Base-by-base conservation (phyloP, 192 early-diverging fungal genomes). In the Coemansia sp. region DNA sequence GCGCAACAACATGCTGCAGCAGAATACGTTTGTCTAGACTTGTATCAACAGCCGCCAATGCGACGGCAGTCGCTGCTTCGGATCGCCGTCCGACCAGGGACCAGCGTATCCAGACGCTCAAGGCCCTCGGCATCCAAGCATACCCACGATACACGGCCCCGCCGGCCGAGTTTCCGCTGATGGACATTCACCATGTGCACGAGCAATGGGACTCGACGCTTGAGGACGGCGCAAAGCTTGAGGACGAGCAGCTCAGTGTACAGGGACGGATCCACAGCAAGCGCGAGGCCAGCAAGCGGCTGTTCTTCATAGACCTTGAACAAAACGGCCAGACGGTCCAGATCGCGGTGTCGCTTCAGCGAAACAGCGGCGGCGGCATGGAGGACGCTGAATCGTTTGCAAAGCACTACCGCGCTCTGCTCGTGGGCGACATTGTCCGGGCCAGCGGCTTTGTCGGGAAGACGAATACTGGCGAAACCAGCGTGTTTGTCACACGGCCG, bases 241-340 rank as follows among this genome's bases (percentile, higher is more conserved):
- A 70, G 41, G 61, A 73, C 61, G 67, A 65, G 17, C 63, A 63
- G 34, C 32, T 82, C 59, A 71, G 64, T 13, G 46, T 83, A n/a
- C 70, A 79, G 74, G 91, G 90, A 9, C 84, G 91, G n/a, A 75
- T 94, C 22, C 61, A 69, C 15, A 86, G 84, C 8, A 86, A 86
- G 62, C 81, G 93, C 15, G 89, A 89, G 34, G 88, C 91, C 11
- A 87, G 89, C 61, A 75, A 84, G 63, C 90, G 88, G 49, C 84
- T 93, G 42, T 73, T 90, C 8, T 94, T 93, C 76, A 83, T 87
- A 49, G 91, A 91, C 71, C 32, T 94, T 29, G 70, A 79, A 32
- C 84, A 89, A 23, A 83, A 88, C 63, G 83, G 84, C 5, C 64
- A 83, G 20, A 43, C 65, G 7, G 65, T 92, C 20, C 93, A 94